Base-by-base conservation (phyloP, 768 basidiomycete species). In the Serendipita indica region DNA sequence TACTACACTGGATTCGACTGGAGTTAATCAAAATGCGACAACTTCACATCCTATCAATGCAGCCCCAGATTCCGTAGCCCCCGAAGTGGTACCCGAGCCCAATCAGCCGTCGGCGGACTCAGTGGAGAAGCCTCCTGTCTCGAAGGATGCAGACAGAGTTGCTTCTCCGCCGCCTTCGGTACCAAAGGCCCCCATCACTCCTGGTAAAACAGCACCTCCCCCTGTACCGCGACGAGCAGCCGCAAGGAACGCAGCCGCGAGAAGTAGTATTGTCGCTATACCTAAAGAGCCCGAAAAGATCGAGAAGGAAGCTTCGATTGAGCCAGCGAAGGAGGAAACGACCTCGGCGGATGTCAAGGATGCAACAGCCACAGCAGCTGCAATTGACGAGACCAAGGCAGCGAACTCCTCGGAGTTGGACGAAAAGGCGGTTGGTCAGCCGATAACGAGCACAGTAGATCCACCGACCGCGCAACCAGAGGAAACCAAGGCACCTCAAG, bases 41-140 rank as follows among this genome's bases (percentile, higher is more conserved):
- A 57, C 63, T 14, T 63, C 68, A 2, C 67, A 71, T 0, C 61
- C 54, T 6, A 57, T 62, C 18, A 33, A 65, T 1, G 63, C 67
- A 2, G 65, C 67, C 13, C 68, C 68, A 1, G 41, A 64, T 14
- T 64, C 63, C 1, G 66, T 66, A 6, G 70, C 71, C 6, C 58
- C 64, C 28, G 56, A 57, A 20, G 76, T 73, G 7, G 67, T 70
- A 28, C 72, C 59, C 64, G 64, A 71, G 41, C 76, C 70, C 49
- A 70, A 74, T 22, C 60, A 60, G 60, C n/a, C 3, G 45, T 27
- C n/a, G n/a, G n/a, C n/a, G n/a, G n/a, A n/a, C n/a, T n/a, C n/a
- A n/a, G n/a, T n/a, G n/a, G n/a, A n/a, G n/a, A n/a, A n/a, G n/a
- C n/a, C n/a, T n/a, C n/a, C n/a, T n/a, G n/a, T n/a, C n/a, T n/a